Percentiles rank a stretch among this genome's conserved stretches.
Conservation (phyloP, 2,329 filamentous ascomycete genomes). For the Thielaviopsis musarum region DNA sequence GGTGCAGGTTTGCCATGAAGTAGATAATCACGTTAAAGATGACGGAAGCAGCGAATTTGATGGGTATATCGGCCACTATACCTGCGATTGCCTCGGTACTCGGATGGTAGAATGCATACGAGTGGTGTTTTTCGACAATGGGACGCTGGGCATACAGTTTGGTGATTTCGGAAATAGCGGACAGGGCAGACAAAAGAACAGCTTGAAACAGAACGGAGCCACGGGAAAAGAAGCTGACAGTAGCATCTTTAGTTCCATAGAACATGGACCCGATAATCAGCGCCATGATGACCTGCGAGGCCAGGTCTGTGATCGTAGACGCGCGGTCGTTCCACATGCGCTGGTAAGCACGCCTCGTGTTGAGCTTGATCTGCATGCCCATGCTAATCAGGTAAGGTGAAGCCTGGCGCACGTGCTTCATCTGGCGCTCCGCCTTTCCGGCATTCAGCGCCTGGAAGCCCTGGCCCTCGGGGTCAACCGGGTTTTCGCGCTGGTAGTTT, state of each 20-base stretch:
- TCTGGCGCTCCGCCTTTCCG: constrained; percentile 32
- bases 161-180: constrained; percentile 37
- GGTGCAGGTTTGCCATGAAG: constrained; percentile 35
- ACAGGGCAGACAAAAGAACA: constrained; percentile 40
- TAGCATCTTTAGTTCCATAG: constrained; percentile 32
- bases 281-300: constrained; percentile 36
- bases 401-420: constrained; percentile 33
- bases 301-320: constrained; percentile 27
- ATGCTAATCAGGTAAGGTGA: constrained; percentile 42
- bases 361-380: constrained; percentile 34
- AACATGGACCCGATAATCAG: constrained; percentile 47
- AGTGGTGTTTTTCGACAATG: constrained; percentile 32
- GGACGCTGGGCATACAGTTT: constrained; percentile 27
- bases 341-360: constrained; percentile 33
- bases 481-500: constrained; percentile 29
- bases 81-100: constrained; percentile 36
- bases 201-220: constrained; percentile 44
- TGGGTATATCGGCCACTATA: constrained; percentile 37
- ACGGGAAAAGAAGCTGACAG: constrained; percentile 34
- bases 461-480: constrained; percentile 23
- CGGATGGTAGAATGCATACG: constrained; percentile 35
- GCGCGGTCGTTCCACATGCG: constrained; percentile 35
- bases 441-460: constrained; percentile 26
- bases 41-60: constrained; percentile 34
- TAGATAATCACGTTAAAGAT: constrained; percentile 41